Percentiles rank a stretch among this genome's conserved stretches.
phyloP scores from a whole-genome alignment of 352 stramenopile genomes.

The Aphanomyces stellatus region DNA sequence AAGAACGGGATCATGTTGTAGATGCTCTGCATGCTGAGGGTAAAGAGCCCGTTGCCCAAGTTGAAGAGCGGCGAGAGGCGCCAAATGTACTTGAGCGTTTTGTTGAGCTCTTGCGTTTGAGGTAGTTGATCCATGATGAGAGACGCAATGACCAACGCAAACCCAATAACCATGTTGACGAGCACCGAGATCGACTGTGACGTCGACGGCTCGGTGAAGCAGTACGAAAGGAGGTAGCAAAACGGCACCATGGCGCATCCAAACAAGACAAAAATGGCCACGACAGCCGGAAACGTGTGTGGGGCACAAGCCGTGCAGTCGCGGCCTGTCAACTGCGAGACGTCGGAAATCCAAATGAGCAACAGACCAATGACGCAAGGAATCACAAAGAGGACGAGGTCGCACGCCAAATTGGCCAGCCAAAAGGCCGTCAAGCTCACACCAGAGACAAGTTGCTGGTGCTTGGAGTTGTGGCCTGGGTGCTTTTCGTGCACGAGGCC shows the following conservation, averaged over 20 bases:
- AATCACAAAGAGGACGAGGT: conserved; percentile 87
- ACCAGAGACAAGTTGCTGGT: conserved; percentile 94
- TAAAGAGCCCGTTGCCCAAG: conserved; percentile 48
- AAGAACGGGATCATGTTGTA: conserved; percentile 22
- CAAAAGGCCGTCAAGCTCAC: conserved; percentile 93
- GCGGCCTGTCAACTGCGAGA: conserved; percentile 45
- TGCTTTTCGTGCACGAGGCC: conserved; percentile 96
- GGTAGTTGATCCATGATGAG: conserved; percentile 46
- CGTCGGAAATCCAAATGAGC: conserved; percentile 37
- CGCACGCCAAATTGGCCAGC: conserved; percentile 92
- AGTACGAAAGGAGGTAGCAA: conserved; percentile 59
- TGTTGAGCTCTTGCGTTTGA: conserved; percentile 35
- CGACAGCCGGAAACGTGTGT: conserved; percentile 35
- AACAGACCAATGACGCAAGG: conserved; percentile 45
- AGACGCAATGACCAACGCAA: conserved; percentile 47
- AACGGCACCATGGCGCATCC: conserved; percentile 42
- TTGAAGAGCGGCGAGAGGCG: conserved; percentile 60
- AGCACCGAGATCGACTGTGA: conserved; percentile 58
- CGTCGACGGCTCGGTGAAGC: conserved; percentile 42
- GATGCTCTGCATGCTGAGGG: conserved; percentile 28
- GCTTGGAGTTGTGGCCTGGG: conserved; percentile 87
- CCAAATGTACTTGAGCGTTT: conserved; percentile 48
- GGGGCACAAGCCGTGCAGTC: conserved; percentile 10
- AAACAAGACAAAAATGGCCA: conserved; percentile 55
- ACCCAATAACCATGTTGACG: conserved; percentile 56